Percentiles rank a stretch among this genome's conserved stretches.
Evolutionary conservation across 495 filamentous ascomycete species (phyloP).

Genomic region (Trichoderma erinaceum): DNA sequence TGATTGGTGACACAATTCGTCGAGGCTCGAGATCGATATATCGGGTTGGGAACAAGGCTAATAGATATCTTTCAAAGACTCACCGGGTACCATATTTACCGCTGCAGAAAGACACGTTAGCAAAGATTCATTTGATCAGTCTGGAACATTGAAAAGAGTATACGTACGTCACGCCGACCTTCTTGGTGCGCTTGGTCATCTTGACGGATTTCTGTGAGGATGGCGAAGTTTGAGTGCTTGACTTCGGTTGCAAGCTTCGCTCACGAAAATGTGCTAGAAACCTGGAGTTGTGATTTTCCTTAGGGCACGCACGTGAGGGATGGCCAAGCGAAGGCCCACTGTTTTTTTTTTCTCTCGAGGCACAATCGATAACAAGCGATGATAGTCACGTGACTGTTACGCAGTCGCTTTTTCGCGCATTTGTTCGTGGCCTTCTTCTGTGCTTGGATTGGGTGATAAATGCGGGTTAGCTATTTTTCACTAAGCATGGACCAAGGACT

Average conservation of each 20-base stretch:
- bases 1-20: constrained; percentile 11
- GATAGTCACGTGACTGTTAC: neutral
- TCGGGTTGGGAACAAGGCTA: constrained; percentile 13
- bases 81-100: constrained; percentile 54
- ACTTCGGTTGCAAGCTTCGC: constrained; percentile 12
- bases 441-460: neutral
- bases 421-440: neutral
- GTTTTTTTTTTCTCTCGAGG: neutral
- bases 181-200: constrained; percentile 98
- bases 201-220: constrained; percentile 43
- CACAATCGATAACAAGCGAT: neutral
- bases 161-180: constrained; percentile 76
- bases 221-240: constrained; percentile 8
- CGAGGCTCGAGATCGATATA: neutral
- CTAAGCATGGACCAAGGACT: neutral
- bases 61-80: constrained; percentile 25
- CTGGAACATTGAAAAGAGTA: constrained; percentile 18
- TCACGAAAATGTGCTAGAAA: constrained; percentile 16
- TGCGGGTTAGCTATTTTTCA: neutral
- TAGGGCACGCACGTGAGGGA: constrained; percentile 19
- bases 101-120: constrained; percentile 14
- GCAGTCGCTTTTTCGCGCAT: neutral
- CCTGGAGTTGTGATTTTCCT: constrained; percentile 18
- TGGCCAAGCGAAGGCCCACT: constrained; percentile 8
- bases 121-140: neutral